Base-by-base conservation (phyloP, 306 rosid species). In the Rosa persica region DNA sequence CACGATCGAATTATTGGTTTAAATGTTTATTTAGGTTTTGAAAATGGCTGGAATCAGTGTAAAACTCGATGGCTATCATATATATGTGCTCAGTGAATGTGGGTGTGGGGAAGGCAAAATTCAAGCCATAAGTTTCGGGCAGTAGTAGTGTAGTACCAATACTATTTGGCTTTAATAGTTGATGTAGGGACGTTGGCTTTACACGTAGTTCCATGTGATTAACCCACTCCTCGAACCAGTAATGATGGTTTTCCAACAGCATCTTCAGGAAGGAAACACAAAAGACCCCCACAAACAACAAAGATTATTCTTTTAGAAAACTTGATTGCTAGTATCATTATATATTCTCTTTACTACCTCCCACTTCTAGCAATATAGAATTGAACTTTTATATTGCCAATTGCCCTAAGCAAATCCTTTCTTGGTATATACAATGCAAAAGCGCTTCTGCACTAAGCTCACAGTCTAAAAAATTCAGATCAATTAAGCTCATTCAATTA, bases 151-250 rank as follows among this genome's bases (percentile, higher is more conserved):
- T 70, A 5, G 5, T 66, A 66, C 3, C 19, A 65, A 16, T 34
- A 66, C 46, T 36, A 34, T 34, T 2, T 34, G 89, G 70, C 86
- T 71, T 49, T 84, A 51, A 68, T 74, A 73, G 84, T 86, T 86
- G 76, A 82, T 72, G 82, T 85, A 65, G 89, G 88, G 89, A 75
- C 89, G 46, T 57, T 20, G 80, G 58, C 91, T 86, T 88, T 88
- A 83, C 91, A 83, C 92, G 89, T 87, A 78, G 55, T 80, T 83
- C 80, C 81, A 86, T 67, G 89, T 89, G 88, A 89, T 84, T 87
- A 73, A 88, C 77, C 74, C 55, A 75, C 79, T 81, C 82, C 82
- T 83, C 76, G 79, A 83, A 80, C 66, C 75, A 30, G 83, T 79
- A 87, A 90, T 87, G 72, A 90, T 90, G 52, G 12, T 80, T 86